These are phyloP conservation scores for Amylocystis lapponica DNA, from an alignment of 768 basidiomycete genomes.

Conservation along the genomic window DNA sequence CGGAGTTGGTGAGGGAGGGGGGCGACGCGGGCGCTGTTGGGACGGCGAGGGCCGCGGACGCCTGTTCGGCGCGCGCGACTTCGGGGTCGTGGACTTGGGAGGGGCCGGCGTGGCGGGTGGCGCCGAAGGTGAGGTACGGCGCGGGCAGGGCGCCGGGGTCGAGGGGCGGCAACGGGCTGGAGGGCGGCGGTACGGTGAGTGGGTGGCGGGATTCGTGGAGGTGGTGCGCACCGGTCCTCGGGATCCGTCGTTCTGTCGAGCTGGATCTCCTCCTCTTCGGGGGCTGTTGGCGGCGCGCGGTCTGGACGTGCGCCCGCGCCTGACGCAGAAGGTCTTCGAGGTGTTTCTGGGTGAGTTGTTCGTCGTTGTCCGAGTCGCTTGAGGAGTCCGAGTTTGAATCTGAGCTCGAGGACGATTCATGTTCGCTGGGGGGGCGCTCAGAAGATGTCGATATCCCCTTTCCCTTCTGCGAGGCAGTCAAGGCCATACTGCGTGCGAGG, in stretches of 20 bases:
- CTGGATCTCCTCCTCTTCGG: slow-evolving; percentile 52
- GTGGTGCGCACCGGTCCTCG: slow-evolving; percentile 18
- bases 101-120: slow-evolving; percentile 37
- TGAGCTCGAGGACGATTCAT: slow-evolving; percentile 7
- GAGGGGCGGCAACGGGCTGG: slow-evolving; percentile 55
- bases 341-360: slow-evolving; percentile 1
- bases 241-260: slow-evolving; percentile 23
- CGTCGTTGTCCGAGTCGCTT: slow-evolving; percentile 1
- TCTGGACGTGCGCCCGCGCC: slow-evolving; percentile 7
- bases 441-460: slow-evolving; percentile 44
- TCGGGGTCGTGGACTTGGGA: slow-evolving; percentile 57
- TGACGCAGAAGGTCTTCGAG: neutral
- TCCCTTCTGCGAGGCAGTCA: slow-evolving; percentile 30
- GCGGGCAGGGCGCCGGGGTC: slow-evolving; percentile 59
- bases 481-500: slow-evolving; percentile 6
- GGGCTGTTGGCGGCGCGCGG: slow-evolving; percentile 18
- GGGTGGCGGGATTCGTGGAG: no score
- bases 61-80: slow-evolving; percentile 44
- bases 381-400: slow-evolving; percentile 9
- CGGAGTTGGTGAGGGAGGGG: slow-evolving; percentile 51
- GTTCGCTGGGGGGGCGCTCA: slow-evolving; percentile 16
- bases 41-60: slow-evolving; percentile 39
- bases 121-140: slow-evolving; percentile 56
- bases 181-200: no score
- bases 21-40: slow-evolving; percentile 63